Base-by-base conservation (phyloP, 2,329 filamentous ascomycete genomes). In the Chrysoporthe deuterocubensis region DNA sequence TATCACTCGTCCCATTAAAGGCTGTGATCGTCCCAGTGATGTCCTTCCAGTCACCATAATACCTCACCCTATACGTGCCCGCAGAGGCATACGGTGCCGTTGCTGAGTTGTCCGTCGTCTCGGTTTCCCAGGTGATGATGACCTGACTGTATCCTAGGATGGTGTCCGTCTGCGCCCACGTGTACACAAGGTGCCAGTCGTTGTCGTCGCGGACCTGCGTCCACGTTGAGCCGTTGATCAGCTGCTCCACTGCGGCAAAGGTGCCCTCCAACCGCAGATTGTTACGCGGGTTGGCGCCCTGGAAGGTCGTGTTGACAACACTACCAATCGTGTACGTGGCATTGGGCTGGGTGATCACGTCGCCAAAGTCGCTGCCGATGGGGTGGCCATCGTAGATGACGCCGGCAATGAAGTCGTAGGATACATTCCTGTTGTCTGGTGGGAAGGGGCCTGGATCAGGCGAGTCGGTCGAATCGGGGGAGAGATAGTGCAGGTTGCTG, bases 211-310 rank as follows among this genome's bases (percentile, higher is more conserved):
- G 85, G 32, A 96, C 86, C 52, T 80, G 81, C 13, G 79, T 79
- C 94, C 94, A 97, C 2, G 72, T 73, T 37, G 69, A 70, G 13
- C 74, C 73, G 14, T 64, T 44, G 26, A 74, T 77, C 32, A 86
- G 81, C 73, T 82, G 83, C 81, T 97, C 93, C 0, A 97, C 87
- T 0, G 90, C 87, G 0, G 91, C 91, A 75, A 90, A 97, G 0
- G 91, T 97, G 14, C 84, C 85, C 75, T 93, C 94, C 1, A 93
- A 87, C 2, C 89, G 87, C 56, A 97, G 84, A 70, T 96, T 91
- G 77, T 97, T 97, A 62, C 94, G 86, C 9, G 94, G 94, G 74
- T 97, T 97, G 4, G 94, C 94, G 21, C 92, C 94, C 0, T 94
- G 86, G 76, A 97, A 97, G 0, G 83, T 89, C 0, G 86, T 92